Evolutionary conservation across 75 land plant genomes (phyloP), one percentile per base, ranked within the genome.

Genomic region (Sequoia sempervirens): DNA sequence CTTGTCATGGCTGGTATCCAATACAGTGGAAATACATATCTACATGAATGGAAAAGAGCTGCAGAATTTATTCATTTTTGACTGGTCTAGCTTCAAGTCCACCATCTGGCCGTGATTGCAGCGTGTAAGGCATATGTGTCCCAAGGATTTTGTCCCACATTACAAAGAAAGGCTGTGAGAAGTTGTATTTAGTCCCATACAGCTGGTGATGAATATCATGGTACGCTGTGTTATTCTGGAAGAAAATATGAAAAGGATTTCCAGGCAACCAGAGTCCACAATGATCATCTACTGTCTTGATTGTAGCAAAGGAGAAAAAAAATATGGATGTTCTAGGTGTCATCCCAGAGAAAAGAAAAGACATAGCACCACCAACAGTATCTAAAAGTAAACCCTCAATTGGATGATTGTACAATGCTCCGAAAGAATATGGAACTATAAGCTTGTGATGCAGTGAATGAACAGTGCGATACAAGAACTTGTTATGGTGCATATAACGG

Each of bases 401-500:
- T 23, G 90, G 90, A 68, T 89, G 90, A 73, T 84, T 87, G 82
- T 88, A 89, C 74, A 88, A 70, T 9, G 90, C 90, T 26, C 90
- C 90, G 47, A 88, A 89, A 11, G 90, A 90, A 72, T 85, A 89
- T 6, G 90, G 90, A 45, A 88, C 90, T 23, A 89, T 82, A 0
- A 89, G 84, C n/a, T 84, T 79, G 32, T 89, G 90, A 61, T 89
- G 90, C 47, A 70, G 72, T 20, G 90, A 89, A 53, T 89, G 90
- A n/a, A 89, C 52, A 70, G 82, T 87, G 15, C 83, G 82, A 75
- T 89, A 89, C 76, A 89, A 58, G 68, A 89, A 89, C 84, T 88
- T 89, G 90, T 88, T 89, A 26, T 45, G 47, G 68, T 89, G 90
- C 90, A 89, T 89, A 52, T 88, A 91, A 70, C 96, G 88, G 69